phyloP scores from a whole-genome alignment of 2,329 filamentous ascomycete genomes.

The Pseudocercospora ulei region DNA sequence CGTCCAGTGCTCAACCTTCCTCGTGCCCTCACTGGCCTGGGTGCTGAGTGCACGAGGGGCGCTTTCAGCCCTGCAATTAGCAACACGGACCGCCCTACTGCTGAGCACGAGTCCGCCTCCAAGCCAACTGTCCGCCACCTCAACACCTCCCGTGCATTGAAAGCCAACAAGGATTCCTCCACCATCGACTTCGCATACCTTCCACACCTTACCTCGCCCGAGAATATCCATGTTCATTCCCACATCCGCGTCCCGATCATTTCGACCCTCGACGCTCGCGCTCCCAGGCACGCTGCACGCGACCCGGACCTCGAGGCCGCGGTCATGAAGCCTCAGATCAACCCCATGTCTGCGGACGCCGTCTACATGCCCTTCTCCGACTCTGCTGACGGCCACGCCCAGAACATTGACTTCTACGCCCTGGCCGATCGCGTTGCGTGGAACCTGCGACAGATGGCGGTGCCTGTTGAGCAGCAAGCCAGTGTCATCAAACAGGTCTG shows the following conservation, averaged over 20 bases:
- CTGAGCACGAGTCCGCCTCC: slow-evolving; percentile 25
- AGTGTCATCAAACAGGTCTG: slow-evolving; percentile 38
- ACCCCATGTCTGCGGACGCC: slow-evolving; percentile 44
- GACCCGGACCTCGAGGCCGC: slow-evolving; percentile 25
- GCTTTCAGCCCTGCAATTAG: slow-evolving; percentile 45
- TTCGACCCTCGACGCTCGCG: slow-evolving; percentile 20
- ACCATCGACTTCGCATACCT: slow-evolving; percentile 56
- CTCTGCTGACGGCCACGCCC: slow-evolving; percentile 47
- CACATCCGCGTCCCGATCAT: slow-evolving; percentile 31
- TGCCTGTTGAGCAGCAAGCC: slow-evolving; percentile 38
- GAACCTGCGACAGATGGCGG: slow-evolving; percentile 29
- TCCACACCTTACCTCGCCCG: slow-evolving; percentile 36
- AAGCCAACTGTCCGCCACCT: slow-evolving; percentile 43
- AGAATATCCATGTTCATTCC: slow-evolving; percentile 18
- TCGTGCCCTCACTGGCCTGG: slow-evolving; percentile 45
- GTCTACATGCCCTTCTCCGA: slow-evolving; percentile 50
- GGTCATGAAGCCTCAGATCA: slow-evolving; percentile 51
- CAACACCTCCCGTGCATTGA: slow-evolving; percentile 52
- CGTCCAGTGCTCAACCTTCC: slow-evolving; percentile 45
- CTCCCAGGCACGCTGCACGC: slow-evolving; percentile 16
- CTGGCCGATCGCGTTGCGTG: slow-evolving; percentile 41
- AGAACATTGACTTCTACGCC: slow-evolving; percentile 49
- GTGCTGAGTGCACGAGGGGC: slow-evolving; percentile 44
- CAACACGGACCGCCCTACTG: slow-evolving; percentile 36
- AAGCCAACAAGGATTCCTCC: slow-evolving; percentile 49